Evolutionary conservation across 495 filamentous ascomycete species (phyloP).

Genomic region (Penicillium fimorum): DNA sequence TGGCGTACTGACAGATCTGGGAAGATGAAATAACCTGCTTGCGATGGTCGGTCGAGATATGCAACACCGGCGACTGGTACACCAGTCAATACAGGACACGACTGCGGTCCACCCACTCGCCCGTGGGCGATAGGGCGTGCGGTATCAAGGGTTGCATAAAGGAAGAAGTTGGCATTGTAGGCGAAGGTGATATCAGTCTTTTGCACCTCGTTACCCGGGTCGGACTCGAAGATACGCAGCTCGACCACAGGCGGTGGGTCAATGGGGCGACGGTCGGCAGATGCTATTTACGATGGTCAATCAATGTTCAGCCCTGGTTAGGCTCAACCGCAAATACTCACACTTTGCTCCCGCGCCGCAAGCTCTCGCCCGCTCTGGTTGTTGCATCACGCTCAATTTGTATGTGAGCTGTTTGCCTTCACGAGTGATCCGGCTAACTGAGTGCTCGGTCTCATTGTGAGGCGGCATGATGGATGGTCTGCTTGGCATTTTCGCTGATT

Average conservation of each 20-base stretch:
- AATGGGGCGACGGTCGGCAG: conserved; percentile 92
- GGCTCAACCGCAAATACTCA: conserved; percentile 41
- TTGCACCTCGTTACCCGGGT: conserved; percentile 50
- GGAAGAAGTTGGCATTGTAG: conserved; percentile 97
- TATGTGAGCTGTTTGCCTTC: conserved; percentile 83
- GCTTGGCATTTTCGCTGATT: conserved; percentile 31
- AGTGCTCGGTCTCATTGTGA: conserved; percentile 58
- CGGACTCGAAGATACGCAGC: conserved; percentile 80
- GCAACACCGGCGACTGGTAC: conserved; percentile 96
- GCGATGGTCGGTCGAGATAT: conserved; percentile 86
- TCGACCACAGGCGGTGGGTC: conserved; percentile 97
- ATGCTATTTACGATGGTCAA: conserved; percentile 55
- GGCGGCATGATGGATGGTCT: conserved; percentile 37
- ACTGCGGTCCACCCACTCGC: conserved; percentile 64
- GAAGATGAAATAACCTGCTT: conserved; percentile 97
- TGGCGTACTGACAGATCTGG: conserved; percentile 96
- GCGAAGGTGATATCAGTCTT: conserved; percentile 80
- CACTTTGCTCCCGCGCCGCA: conserved; percentile 95
- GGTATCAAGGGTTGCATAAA: conserved; percentile 88
- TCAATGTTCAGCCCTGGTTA: conserved; percentile 9
- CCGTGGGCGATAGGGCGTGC: conserved; percentile 83
- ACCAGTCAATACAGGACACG: conserved; percentile 85
- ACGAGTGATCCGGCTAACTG: conserved; percentile 65
- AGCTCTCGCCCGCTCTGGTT: conserved; percentile 91
- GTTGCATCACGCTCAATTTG: conserved; percentile 81